Conservation (phyloP, 2,329 filamentous ascomycete genomes). For the Xylaria sp. region DNA sequence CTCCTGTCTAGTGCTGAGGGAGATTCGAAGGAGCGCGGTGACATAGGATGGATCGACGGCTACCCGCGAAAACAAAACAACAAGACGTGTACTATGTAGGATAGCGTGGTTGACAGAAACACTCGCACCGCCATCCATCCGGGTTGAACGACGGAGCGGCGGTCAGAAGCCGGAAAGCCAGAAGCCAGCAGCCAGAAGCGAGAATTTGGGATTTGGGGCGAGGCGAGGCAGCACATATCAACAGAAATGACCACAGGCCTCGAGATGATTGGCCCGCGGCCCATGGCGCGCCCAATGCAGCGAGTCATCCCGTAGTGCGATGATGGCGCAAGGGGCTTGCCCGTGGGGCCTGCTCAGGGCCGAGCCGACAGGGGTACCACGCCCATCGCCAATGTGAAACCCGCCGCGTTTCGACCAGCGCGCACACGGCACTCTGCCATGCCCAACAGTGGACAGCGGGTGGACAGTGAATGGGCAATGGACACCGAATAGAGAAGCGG, state of each 20-base stretch:
- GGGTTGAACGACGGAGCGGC: background rate
- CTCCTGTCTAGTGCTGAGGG: background rate
- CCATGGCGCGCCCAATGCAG: constrained; percentile 27
- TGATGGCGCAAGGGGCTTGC: constrained; percentile 27
- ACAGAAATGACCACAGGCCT: constrained; percentile 20
- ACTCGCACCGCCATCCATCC: background rate
- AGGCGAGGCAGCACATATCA: constrained; percentile 21
- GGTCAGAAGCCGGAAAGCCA: too few relatives aligned
- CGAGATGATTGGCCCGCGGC: constrained; percentile 32
- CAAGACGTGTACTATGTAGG: too few relatives aligned
- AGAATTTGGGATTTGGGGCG: background rate
- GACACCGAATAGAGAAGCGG: too few relatives aligned
- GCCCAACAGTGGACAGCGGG: background rate
- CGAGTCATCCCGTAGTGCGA: constrained; percentile 33
- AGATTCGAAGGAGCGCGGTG: constrained; percentile 14
- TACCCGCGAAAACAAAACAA: constrained; percentile 1
- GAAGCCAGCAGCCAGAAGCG: too few relatives aligned
- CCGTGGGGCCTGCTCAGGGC: constrained; percentile 32
- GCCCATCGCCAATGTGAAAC: constrained; percentile 42
- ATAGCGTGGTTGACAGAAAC: background rate
- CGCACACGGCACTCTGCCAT: constrained; percentile 14
- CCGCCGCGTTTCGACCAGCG: constrained; percentile 40
- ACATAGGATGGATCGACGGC: constrained; percentile 17
- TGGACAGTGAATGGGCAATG: too few relatives aligned
- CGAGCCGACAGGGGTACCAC: constrained; percentile 30